Conservation (phyloP, 306 rosid genomes). For the Quercus rubra region DNA sequence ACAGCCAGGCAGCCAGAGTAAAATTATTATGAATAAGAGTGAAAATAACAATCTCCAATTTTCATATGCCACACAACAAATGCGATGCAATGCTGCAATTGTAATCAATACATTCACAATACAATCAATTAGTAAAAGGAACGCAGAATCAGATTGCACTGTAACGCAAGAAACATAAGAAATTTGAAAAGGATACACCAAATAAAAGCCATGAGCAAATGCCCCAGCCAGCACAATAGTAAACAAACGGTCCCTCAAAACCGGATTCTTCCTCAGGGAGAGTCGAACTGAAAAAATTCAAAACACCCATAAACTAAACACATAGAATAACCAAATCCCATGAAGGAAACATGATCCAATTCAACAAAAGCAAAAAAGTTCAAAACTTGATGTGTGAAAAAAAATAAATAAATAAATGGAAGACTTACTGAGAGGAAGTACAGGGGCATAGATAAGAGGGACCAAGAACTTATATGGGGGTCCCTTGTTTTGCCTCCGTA, state of each 20-base stretch:
- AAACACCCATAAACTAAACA: slow-evolving; percentile 3
- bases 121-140: neutral
- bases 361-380: neutral
- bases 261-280: slow-evolving; percentile 73
- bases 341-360: neutral
- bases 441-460: slow-evolving; percentile 92
- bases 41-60: neutral
- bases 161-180: neutral
- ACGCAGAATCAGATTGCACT: neutral
- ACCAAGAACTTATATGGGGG: slow-evolving; percentile 74
- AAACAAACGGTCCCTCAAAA: slow-evolving; percentile 86
- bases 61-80: neutral
- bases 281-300: slow-evolving; percentile 60
- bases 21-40: neutral
- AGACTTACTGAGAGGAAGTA: slow-evolving; percentile 79
- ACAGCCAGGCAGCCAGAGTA: neutral
- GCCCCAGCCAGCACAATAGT: slow-evolving; percentile 78
- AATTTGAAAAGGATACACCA: slow-evolving; percentile 80
- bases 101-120: neutral
- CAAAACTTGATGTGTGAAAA: neutral
- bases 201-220: slow-evolving; percentile 75
- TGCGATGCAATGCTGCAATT: neutral
- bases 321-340: neutral
- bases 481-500: slow-evolving; percentile 51
- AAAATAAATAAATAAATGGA: neutral